Base-by-base conservation (phyloP, 306 rosid species). In the Vigna trinervia region DNA sequence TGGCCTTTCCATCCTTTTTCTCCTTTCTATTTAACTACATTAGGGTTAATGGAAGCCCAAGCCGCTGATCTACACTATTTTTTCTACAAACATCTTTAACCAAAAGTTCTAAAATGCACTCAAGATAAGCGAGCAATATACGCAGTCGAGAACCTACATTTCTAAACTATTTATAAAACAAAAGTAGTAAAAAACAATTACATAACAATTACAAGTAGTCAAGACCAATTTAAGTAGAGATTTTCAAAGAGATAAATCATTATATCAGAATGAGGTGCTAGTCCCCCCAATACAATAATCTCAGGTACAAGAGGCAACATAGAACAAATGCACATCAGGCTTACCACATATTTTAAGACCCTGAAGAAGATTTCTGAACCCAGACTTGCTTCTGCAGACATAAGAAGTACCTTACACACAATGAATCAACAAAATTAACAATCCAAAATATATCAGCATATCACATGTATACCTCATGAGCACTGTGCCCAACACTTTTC, bases 281-380 rank as follows among this genome's bases (percentile, higher is more conserved):
- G 73, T 39, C 28, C 36, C 41, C 26, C 38, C 63, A 28, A 61
- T 62, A 48, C 20, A 39, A 76, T 70, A 80, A 77, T 52, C 71
- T 60, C 57, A 58, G 2, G 50, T 19, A 54, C 64, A 81, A 62
- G 14, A 79, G 48, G 56, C 4, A 30, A 30, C 34, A 68, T 38
- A 71, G 23, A 65, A 74, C 53, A 36, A 73, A 75, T 15, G 54
- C 34, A 78, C 56, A 71, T 52, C 54, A 32, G 32, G 84, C 89
- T 78, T 81, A 92, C 97, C 87, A 73, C 75, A 69, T 72, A 71
- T 74, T 87, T 84, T 87, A 95, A 60, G 97, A 85, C 57, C 97
- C 99, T 38, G 97, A 89, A 66, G 96, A 88, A 46, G 97, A 82
- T 80, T 95, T 95, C 86, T 95, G 99, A 83, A 95, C 96, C 99